These are phyloP conservation scores for Mucor lusitanicus DNA, from an alignment of 371 early-diverging fungal species.

Conservation along the genomic window DNA sequence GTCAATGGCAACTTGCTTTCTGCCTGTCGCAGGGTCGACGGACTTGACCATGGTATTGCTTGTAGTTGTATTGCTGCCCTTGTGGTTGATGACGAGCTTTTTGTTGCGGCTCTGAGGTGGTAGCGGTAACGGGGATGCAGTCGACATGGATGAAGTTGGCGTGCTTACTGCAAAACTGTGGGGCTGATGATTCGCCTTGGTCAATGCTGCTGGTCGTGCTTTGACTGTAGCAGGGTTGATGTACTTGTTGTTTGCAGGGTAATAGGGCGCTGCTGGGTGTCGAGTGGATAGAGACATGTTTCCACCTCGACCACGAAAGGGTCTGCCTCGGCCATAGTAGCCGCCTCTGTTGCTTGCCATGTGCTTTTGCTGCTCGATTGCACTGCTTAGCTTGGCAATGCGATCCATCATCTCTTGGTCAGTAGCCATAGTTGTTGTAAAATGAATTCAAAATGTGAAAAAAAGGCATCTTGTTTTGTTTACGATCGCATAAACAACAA, in stretches of 20 bases:
- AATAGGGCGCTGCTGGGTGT: neutral
- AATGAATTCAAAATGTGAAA: neutral
- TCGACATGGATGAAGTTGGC: neutral
- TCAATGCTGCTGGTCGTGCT: neutral
- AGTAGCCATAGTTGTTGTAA: slow-evolving; percentile 19
- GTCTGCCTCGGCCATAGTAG: neutral
- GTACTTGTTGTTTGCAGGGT: neutral
- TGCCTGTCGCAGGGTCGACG: slow-evolving; percentile 20
- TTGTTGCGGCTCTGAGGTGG: slow-evolving; percentile 15
- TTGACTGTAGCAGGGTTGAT: neutral
- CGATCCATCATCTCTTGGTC: slow-evolving; percentile 40
- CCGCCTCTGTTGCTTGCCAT: slow-evolving; percentile 11
- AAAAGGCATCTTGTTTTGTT: no score
- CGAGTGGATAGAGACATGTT: neutral
- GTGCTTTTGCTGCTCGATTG: slow-evolving; percentile 32
- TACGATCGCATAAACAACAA: neutral
- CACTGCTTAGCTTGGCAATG: slow-evolving; percentile 37
- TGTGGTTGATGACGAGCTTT: slow-evolving; percentile 14
- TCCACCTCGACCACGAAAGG: slow-evolving; percentile 2
- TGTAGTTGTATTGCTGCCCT: slow-evolving; percentile 1
- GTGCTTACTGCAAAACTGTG: neutral
- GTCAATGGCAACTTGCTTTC: slow-evolving; percentile 40
- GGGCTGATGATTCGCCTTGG: neutral
- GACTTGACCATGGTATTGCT: slow-evolving; percentile 9
- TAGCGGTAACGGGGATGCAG: neutral